Evolutionary conservation across 257 asterid genomes (phyloP).

Genomic region (Fraxinus cuspidata): DNA sequence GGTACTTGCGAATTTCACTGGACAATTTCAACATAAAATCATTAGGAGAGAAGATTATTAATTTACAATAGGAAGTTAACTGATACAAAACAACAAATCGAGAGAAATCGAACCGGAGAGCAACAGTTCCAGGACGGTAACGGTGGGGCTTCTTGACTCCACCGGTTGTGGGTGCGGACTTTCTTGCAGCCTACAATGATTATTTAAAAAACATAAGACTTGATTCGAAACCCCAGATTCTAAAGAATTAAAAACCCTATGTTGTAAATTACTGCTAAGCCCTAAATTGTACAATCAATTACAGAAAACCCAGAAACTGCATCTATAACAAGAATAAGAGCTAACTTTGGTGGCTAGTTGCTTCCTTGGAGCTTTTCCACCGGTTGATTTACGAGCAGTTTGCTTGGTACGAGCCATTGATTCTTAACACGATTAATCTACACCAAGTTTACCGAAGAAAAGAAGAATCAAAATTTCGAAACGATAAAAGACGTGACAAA

Average conservation of each 20-base stretch:
- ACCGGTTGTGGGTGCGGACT: slow-evolving; percentile 73
- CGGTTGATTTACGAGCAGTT: slow-evolving; percentile 69
- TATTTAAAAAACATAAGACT: no score
- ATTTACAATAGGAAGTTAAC: no score
- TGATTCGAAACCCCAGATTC: no score
- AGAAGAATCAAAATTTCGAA: no score
- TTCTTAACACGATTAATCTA: no score
- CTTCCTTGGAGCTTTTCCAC: slow-evolving; percentile 68
- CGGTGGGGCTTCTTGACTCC: slow-evolving; percentile 92
- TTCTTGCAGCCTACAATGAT: slow-evolving; percentile 60
- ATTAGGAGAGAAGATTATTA: background rate
- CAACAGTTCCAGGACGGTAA: slow-evolving; percentile 79
- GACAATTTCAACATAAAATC: background rate
- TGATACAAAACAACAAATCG: no score
- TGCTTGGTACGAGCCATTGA: slow-evolving; percentile 64
- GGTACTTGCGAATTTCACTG: slow-evolving; percentile 81
- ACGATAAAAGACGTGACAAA: no score
- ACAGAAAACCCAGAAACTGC: no score
- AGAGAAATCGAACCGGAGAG: slow-evolving; percentile 52
- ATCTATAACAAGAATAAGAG: background rate
- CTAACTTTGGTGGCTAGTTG: slow-evolving; percentile 61
- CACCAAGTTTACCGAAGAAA: no score
- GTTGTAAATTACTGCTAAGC: no score
- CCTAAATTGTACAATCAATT: no score
- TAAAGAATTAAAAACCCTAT: background rate